Evolutionary conservation across 805 yeast genomes (phyloP).

Genomic region (Wickerhamomyces bovis): DNA sequence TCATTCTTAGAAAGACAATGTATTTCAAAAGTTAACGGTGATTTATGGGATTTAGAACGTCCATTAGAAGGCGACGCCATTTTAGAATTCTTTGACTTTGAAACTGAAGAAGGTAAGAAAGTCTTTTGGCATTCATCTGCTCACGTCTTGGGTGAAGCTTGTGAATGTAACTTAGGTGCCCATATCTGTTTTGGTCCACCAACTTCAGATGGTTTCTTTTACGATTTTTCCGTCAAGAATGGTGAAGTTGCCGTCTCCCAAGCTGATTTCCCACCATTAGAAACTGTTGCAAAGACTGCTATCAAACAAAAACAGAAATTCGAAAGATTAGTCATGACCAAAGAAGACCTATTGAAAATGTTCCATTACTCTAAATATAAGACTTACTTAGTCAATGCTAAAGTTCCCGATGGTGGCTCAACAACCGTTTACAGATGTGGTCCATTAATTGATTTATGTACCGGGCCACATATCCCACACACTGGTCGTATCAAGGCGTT

Average conservation of each 20-base stretch:
- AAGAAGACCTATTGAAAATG: constrained; percentile 89
- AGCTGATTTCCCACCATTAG: constrained; percentile 78
- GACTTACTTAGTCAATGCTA: constrained; percentile 76
- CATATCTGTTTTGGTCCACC: constrained; percentile 95
- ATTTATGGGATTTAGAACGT: constrained; percentile 92
- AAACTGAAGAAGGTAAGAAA: constrained; percentile 86
- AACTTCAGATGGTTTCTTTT: constrained; percentile 95
- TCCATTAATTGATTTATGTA: constrained; percentile 91
- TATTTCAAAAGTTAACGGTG: constrained; percentile 85
- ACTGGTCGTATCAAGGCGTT: constrained; percentile 94
- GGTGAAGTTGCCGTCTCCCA: constrained; percentile 71
- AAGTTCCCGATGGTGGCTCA: constrained; percentile 93
- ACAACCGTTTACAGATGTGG: constrained; percentile 98
- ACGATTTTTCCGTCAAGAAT: constrained; percentile 86
- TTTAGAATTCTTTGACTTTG: constrained; percentile 85
- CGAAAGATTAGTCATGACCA: constrained; percentile 87
- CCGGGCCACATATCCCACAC: constrained; percentile 97
- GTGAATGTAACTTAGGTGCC: constrained; percentile 94
- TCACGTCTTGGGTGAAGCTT: constrained; percentile 95
- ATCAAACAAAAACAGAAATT: constrained; percentile 94
- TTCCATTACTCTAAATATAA: constrained; percentile 94
- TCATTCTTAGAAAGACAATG: constrained; percentile 86
- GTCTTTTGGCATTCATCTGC: constrained; percentile 99
- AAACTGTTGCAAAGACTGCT: constrained; percentile 80
- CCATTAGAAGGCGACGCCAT: constrained; percentile 71